These are phyloP conservation scores for Populus deltoides DNA, from an alignment of 345 rosid species.

Conservation along the genomic window DNA sequence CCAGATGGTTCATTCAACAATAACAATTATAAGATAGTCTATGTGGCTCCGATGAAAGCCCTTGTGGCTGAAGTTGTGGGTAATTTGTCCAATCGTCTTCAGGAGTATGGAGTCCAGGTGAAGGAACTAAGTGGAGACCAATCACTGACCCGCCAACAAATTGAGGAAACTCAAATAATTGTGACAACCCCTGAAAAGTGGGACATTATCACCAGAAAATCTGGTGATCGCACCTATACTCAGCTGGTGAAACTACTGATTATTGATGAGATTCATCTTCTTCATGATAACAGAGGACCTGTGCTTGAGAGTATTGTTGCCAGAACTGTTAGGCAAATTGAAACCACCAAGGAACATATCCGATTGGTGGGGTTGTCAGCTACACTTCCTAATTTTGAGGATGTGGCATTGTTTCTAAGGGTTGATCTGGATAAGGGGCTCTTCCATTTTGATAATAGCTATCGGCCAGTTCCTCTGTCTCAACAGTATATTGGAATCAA, in stretches of 20 bases:
- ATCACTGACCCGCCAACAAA: conserved; percentile 83
- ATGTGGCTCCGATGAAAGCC: conserved; percentile 99
- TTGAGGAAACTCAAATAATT: conserved; percentile 92
- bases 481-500: conserved; percentile 94
- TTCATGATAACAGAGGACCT: conserved; percentile 96
- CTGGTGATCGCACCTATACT: conserved; percentile 98
- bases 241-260: conserved; percentile 88
- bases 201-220: conserved; percentile 94
- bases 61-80: conserved; percentile 96
- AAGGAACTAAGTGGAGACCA: conserved; percentile 96
- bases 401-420: conserved; percentile 83
- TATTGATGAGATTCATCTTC: conserved; percentile 94
- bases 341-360: conserved; percentile 85
- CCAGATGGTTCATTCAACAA: conserved; percentile 73
- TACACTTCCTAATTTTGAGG: conserved; percentile 91
- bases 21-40: conserved; percentile 76
- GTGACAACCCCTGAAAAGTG: conserved; percentile 99
- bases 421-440: conserved; percentile 67
- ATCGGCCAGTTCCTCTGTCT: conserved; percentile 87
- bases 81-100: conserved; percentile 78
- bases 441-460: conserved; percentile 90
- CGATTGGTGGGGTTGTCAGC: conserved; percentile 94
- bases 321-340: conserved; percentile 91
- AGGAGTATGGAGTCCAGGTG: conserved; percentile 69
- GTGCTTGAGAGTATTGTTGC: conserved; percentile 99